Conservation (phyloP, 495 filamentous ascomycete species). For the Staphylotrichum longicolle region DNA sequence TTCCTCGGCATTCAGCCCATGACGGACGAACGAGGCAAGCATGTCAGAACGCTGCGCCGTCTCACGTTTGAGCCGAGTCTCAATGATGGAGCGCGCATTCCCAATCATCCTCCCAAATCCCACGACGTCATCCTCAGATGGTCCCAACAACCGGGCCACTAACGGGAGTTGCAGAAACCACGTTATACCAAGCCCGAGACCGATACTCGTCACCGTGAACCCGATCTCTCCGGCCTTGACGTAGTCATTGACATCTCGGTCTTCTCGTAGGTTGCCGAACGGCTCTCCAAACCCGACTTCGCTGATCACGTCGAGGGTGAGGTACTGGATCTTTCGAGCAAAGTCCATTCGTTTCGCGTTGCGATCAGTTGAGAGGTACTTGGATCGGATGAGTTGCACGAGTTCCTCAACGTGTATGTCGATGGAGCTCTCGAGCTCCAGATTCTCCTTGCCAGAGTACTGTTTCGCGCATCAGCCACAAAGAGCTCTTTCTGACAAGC, state of each 20-base stretch:
- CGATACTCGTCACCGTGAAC: slow-evolving; percentile 16
- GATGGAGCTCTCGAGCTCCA: not conserved
- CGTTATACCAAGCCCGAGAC: slow-evolving; percentile 15
- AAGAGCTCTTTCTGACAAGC: not conserved
- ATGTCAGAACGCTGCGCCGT: not conserved
- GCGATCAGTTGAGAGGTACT: slow-evolving; percentile 33
- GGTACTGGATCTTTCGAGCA: slow-evolving; percentile 48
- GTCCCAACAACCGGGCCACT: not conserved
- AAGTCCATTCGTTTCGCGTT: slow-evolving; percentile 48
- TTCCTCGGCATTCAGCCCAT: not conserved
- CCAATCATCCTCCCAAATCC: not conserved
- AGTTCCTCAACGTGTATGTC: not conserved
- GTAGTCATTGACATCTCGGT: slow-evolving; percentile 31
- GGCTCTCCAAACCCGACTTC: slow-evolving; percentile 29
- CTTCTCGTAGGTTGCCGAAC: slow-evolving; percentile 33
- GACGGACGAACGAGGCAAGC: slow-evolving; percentile 5
- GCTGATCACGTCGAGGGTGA: slow-evolving; percentile 63
- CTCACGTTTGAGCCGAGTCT: not conserved
- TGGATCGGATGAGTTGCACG: not conserved
- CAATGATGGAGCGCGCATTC: not conserved
- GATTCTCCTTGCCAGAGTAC: slow-evolving; percentile 6
- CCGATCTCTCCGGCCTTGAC: slow-evolving; percentile 9
- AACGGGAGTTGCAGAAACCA: not conserved
- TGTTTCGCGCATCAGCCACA: not conserved
- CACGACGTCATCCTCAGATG: not conserved